phyloP scores from a whole-genome alignment of 1,284 basidiomycete species.

The Ustilago cynodontis region DNA sequence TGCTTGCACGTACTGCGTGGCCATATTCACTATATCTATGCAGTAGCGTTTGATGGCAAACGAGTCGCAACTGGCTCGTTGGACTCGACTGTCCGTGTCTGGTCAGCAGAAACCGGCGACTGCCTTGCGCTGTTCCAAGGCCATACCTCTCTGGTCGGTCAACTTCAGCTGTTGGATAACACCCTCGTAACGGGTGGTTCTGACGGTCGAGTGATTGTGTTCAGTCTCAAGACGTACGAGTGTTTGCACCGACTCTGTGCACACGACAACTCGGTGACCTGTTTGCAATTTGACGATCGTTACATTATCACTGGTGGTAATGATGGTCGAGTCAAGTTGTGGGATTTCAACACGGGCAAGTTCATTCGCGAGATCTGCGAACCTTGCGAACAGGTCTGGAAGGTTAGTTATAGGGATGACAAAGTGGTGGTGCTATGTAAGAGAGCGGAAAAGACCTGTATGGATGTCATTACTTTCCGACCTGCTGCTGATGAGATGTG shows the following conservation, averaged over 20 bases:
- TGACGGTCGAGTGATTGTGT: slow-evolving; percentile 92
- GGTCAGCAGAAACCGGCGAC: slow-evolving; percentile 76
- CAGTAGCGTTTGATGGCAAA: slow-evolving; percentile 89
- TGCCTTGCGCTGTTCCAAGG: slow-evolving; percentile 89
- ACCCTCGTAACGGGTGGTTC: slow-evolving; percentile 90
- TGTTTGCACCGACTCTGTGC: slow-evolving; percentile 71
- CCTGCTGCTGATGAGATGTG: slow-evolving; percentile 57
- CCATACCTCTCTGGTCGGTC: slow-evolving; percentile 93
- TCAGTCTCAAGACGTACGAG: slow-evolving; percentile 77
- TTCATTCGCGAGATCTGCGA: slow-evolving; percentile 66
- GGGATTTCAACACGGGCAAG: slow-evolving; percentile 72
- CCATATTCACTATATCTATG: slow-evolving; percentile 92
- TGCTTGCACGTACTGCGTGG: slow-evolving; percentile 88
- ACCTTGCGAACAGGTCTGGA: slow-evolving; percentile 83
- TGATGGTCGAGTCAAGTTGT: slow-evolving; percentile 90
- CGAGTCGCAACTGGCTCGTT: slow-evolving; percentile 87
- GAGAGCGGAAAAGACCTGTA: slow-evolving; percentile 84
- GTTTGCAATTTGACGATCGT: slow-evolving; percentile 84
- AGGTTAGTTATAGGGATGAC: slow-evolving; percentile 82
- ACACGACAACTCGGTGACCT: slow-evolving; percentile 91
- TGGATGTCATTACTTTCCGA: slow-evolving; percentile 77
- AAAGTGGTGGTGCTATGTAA: slow-evolving; percentile 85
- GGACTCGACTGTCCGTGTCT: slow-evolving; percentile 68
- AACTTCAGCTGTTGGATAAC: slow-evolving; percentile 82
- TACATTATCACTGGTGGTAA: slow-evolving; percentile 78